Conservation (phyloP, 306 rosid species). For the Coriaria nepalensis region DNA sequence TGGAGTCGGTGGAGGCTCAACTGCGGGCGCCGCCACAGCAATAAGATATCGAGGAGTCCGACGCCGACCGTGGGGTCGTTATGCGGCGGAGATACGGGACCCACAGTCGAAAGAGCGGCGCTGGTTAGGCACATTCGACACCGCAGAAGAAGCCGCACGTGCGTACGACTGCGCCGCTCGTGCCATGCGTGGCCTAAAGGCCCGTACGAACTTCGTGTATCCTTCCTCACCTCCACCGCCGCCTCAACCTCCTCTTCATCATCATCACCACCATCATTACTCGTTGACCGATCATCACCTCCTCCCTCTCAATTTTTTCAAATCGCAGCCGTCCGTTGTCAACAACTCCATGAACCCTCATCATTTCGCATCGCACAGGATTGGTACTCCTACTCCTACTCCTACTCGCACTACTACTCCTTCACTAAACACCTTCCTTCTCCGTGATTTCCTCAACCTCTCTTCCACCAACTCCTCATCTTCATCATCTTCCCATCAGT, state of each 20-base stretch:
- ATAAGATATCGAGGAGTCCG: slow-evolving; percentile 82
- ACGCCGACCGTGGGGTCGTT: slow-evolving; percentile 97
- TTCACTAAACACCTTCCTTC: slow-evolving; percentile 40
- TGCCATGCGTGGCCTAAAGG: slow-evolving; percentile 82
- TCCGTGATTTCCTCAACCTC: slow-evolving; percentile 28
- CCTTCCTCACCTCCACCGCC: slow-evolving; percentile 27
- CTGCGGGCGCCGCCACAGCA: not conserved
- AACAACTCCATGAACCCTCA: slow-evolving; percentile 7
- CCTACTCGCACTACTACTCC: not conserved
- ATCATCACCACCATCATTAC: not conserved
- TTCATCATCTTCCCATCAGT: slow-evolving; percentile 8
- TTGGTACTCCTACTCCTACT: slow-evolving; percentile 1
- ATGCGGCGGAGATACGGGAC: slow-evolving; percentile 94
- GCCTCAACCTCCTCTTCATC: not conserved
- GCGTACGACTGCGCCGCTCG: slow-evolving; percentile 96
- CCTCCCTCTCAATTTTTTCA: slow-evolving; percentile 24
- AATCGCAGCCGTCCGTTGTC: slow-evolving; percentile 11
- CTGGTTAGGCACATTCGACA: slow-evolving; percentile 95
- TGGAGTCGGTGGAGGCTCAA: too few relatives aligned
- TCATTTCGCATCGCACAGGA: slow-evolving; percentile 8
- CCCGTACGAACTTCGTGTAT: slow-evolving; percentile 72
- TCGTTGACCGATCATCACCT: slow-evolving; percentile 8
- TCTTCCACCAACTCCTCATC: slow-evolving; percentile 13
- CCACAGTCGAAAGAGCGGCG: slow-evolving; percentile 80
- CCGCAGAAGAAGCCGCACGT: slow-evolving; percentile 94